Conservation (phyloP, 1,139 yeast genomes). For the Pichia sp. region DNA sequence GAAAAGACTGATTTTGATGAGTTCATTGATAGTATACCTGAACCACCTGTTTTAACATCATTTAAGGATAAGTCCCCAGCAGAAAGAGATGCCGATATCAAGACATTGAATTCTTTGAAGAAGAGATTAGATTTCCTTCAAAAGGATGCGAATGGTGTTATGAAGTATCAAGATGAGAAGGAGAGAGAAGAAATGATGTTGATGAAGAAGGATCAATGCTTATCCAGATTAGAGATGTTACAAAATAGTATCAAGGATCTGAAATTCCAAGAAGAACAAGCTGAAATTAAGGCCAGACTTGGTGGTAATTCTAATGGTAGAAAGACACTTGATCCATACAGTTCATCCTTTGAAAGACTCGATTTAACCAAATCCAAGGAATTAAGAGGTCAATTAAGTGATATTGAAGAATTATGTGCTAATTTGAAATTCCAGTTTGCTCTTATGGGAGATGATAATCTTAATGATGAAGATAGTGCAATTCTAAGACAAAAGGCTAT, state of each 20-base stretch:
- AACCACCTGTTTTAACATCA: conserved; percentile 13
- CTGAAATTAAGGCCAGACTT: conserved; percentile 11
- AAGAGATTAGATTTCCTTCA: conserved; percentile 60
- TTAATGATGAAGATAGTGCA: conserved; percentile 29
- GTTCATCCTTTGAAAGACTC: conserved; percentile 3
- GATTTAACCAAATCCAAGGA: conserved; percentile 21
- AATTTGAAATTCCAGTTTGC: conserved; percentile 27
- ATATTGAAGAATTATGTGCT: conserved; percentile 27
- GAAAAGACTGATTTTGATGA: conserved; percentile 82
- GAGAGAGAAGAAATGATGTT: conserved; percentile 54
- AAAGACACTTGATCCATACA: conserved; percentile 38
- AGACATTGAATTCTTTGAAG: conserved; percentile 50
- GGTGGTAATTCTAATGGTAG: neutral
- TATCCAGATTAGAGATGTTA: conserved; percentile 64
- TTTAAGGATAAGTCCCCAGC: conserved; percentile 12
- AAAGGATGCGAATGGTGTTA: conserved; percentile 69
- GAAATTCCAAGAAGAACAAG: conserved; percentile 49
- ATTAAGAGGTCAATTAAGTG: conserved; percentile 23
- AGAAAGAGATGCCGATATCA: conserved; percentile 34
- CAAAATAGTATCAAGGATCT: conserved; percentile 60
- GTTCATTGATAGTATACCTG: conserved; percentile 21
- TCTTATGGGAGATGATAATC: conserved; percentile 21
- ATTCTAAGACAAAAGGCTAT: conserved; percentile 24
- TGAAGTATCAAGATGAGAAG: conserved; percentile 55
- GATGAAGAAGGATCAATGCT: conserved; percentile 59